These are phyloP conservation scores for Nigrograna mackinnonii DNA, from an alignment of 2,329 filamentous ascomycete species.

Conservation along the genomic window DNA sequence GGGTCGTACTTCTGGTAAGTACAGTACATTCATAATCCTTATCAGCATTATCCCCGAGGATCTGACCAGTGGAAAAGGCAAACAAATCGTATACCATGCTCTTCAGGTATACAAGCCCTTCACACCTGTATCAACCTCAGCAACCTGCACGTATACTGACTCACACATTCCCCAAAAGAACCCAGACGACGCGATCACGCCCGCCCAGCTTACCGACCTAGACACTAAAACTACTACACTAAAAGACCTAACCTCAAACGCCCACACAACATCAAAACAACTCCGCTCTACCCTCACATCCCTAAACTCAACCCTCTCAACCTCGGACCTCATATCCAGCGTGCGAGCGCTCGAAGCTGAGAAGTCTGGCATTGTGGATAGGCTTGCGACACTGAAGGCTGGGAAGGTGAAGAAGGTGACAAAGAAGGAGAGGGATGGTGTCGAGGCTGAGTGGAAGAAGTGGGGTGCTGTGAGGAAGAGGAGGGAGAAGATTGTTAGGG, in stretches of 20 bases:
- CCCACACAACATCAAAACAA: slow-evolving; percentile 53
- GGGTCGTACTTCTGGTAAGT: slow-evolving; percentile 56
- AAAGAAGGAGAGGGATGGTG: slow-evolving; percentile 50
- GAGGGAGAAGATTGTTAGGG: slow-evolving; percentile 53
- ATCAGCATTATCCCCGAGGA: too few species aligned
- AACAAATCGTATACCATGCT: slow-evolving; percentile 65
- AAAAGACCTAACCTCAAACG: slow-evolving; percentile 46
- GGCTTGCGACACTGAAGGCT: slow-evolving; percentile 46
- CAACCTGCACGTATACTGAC: neutral
- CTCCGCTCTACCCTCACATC: slow-evolving; percentile 52
- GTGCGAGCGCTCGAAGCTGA: slow-evolving; percentile 51
- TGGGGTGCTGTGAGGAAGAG: slow-evolving; percentile 43
- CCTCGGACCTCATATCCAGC: slow-evolving; percentile 51
- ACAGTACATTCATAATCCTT: too few species aligned
- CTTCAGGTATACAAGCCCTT: slow-evolving; percentile 40
- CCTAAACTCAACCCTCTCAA: slow-evolving; percentile 54
- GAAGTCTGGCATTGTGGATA: slow-evolving; percentile 43
- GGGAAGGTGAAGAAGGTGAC: slow-evolving; percentile 51
- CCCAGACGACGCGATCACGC: slow-evolving; percentile 50
- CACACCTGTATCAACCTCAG: neutral
- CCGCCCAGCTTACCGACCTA: slow-evolving; percentile 54
- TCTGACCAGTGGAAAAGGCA: slow-evolving; percentile 48
- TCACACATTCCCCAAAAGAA: slow-evolving; percentile 43
- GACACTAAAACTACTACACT: slow-evolving; percentile 53
- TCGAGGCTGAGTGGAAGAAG: slow-evolving; percentile 51